Evolutionary conservation across 176 grass and related monocot species (phyloP).

Genomic region (Miscanthus lutarioriparius): DNA sequence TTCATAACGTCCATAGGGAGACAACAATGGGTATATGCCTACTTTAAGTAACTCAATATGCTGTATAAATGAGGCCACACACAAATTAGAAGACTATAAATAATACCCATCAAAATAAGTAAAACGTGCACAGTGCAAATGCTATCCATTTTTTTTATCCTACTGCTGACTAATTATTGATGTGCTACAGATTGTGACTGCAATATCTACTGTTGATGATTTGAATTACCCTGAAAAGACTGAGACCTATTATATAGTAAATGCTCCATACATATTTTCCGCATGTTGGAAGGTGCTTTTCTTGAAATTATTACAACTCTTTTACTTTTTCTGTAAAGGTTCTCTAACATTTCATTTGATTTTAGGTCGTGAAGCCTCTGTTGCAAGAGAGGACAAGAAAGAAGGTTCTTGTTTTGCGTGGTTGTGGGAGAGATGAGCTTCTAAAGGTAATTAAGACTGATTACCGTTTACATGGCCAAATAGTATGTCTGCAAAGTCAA

Average conservation of each 20-base stretch:
- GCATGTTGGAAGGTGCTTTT: constrained; percentile 85
- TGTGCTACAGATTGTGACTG: constrained; percentile 67
- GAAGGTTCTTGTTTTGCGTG: constrained; percentile 75
- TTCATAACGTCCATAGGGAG: background rate
- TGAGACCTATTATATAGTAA: constrained; percentile 88
- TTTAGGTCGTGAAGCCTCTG: constrained; percentile 91
- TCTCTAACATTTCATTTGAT: constrained; percentile 14
- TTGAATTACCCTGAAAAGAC: constrained; percentile 95
- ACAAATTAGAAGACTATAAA: background rate
- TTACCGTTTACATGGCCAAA: background rate
- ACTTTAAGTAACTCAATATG: background rate
- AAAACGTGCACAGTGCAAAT: background rate
- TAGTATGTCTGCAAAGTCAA: background rate
- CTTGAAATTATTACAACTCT: background rate
- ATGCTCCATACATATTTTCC: constrained; percentile 94
- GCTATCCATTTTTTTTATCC: constrained; percentile 3
- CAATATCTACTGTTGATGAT: constrained; percentile 89
- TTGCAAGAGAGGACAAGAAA: constrained; percentile 95
- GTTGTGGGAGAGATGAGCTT: constrained; percentile 77
- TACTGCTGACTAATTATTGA: constrained; percentile 27
- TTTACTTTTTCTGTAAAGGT: background rate
- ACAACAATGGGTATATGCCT: background rate
- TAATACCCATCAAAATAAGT: background rate
- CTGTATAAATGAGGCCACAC: background rate
- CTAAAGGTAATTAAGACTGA: constrained; percentile 59